Evolutionary conservation across 176 grass and related monocot genomes (phyloP).

Genomic region (Guadua angustifolia): DNA sequence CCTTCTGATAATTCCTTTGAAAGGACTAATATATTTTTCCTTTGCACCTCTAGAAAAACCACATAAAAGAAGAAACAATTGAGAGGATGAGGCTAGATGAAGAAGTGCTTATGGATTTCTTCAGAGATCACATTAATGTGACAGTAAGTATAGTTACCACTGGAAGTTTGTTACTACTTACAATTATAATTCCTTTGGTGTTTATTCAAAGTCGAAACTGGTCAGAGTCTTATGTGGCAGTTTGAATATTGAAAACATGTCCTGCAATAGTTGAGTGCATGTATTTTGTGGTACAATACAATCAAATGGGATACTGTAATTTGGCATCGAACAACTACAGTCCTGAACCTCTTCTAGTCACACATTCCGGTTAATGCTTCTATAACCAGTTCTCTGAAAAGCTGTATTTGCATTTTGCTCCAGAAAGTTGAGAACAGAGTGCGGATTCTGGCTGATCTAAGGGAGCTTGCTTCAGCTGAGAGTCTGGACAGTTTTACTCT

Average conservation of each 20-base stretch:
- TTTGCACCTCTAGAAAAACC: slow-evolving; percentile 63
- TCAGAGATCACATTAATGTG: slow-evolving; percentile 82
- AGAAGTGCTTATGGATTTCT: slow-evolving; percentile 99
- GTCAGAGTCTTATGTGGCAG: slow-evolving; percentile 7
- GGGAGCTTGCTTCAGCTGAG: slow-evolving; percentile 96
- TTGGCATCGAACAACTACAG: slow-evolving; percentile 16
- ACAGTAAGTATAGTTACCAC: slow-evolving; percentile 73
- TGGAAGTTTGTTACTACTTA: slow-evolving; percentile 37
- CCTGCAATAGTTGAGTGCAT: slow-evolving; percentile 7
- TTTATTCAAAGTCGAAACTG: slow-evolving; percentile 24
- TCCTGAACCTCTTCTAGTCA: neutral
- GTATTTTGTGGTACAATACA: slow-evolving; percentile 30
- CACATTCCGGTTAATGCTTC: slow-evolving; percentile 1
- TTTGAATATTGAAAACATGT: slow-evolving; percentile 19
- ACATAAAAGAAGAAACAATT: slow-evolving; percentile 88
- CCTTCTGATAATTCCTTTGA: neutral
- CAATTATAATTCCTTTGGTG: neutral
- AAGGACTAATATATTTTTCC: slow-evolving; percentile 15
- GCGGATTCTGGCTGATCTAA: slow-evolving; percentile 90
- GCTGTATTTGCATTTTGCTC: slow-evolving; percentile 27
- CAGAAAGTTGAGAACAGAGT: slow-evolving; percentile 99
- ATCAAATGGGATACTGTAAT: neutral
- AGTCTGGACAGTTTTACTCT: slow-evolving; percentile 97
- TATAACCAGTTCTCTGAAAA: slow-evolving; percentile 39
- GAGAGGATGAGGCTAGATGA: slow-evolving; percentile 96